Base-by-base conservation (phyloP, 371 early-diverging fungal species). In the Mucor indicus region DNA sequence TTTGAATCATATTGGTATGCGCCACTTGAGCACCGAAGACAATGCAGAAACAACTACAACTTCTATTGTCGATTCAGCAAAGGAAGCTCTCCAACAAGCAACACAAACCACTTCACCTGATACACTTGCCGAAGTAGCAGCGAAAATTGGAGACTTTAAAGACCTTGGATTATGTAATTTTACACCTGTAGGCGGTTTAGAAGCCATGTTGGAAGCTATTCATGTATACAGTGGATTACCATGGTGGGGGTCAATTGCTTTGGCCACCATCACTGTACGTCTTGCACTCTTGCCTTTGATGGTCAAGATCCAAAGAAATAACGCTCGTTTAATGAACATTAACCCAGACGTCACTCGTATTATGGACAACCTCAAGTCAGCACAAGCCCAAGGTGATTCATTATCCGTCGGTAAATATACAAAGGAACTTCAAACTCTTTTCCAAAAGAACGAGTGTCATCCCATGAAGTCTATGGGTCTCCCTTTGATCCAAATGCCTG, bases 171-270 rank as follows among this genome's bases (percentile, higher is more conserved):
- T 92, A 44, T 84, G 79, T 53, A 73, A 85, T 48, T 81, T 71
- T 44, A 79, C 91, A 4, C 94, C 94, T 19, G 87, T 87, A 2
- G 95, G 93, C 33, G 58, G 77, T 23, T 55, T 87, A 33, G 87
- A 96, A 62, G 73, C 75, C 1, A 53, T 83, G 19, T 53, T 95
- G 44, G 98, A 98, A 64, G 77, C 75, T 17, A 63, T 91, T 30
- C 83, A 93, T 60, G 87, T 95, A 6, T 69, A 75, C 31, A 83
- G 85, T 9, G 95, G 93, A 1, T 54, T 98, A 44, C 95, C 96
- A 9, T 97, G 98, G 98, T 95, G 90, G 89, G 92, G 77, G 0
- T 84, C 94, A 6, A 95, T 98, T 46, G 80, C 80, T 2, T 67
- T 66, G 3, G 69, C 86, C 0, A 94, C 93, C 0, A 33, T 95